Evolutionary conservation across 352 stramenopile genomes (phyloP), one percentile per base, ranked within the genome.

Genomic region (Chrysophaeum taylorii): DNA sequence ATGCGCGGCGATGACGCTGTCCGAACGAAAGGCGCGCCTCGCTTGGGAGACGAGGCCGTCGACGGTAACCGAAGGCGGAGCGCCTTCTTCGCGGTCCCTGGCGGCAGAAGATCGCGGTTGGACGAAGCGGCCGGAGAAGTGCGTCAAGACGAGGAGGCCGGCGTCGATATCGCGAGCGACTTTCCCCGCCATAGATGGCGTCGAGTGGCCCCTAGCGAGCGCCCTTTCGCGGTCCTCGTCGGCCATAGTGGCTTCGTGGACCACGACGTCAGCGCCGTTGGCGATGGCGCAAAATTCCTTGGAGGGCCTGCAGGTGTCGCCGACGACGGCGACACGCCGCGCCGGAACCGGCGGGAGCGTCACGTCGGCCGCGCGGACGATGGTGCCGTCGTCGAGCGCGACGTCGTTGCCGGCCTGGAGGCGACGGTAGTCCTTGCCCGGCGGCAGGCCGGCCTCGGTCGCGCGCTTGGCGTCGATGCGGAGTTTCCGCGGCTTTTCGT

Each of bases 101-200:
- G n/a, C n/a, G n/a, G n/a, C n/a, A n/a, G n/a, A n/a, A n/a, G 7
- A 25, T 7, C 78, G 80, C 84, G 83, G 89, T 60, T 87, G 77
- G 21, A 82, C 78, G 61, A 91, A 92, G n/a, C 85, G 84, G 57
- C 89, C 82, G 61, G 85, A 92, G 60, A 92, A 91, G 70, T 92
- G 86, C 23, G 85, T 92, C 37, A 92, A 72, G 25, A 85, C 85
- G 14, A 92, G 76, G 33, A 91, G 71, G 45, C 80, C 85, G 37
- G 86, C 84, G 48, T 90, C 88, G 77, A 89, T 83, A n/a, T 82
- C 78, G 48, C 82, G 81, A 18, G 86, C 86, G 21, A 85, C 83
- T 39, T 82, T 85, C 2, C 86, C 86, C 7, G 86, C 52, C 9
- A 16, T 12, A 14, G 5, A 25, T 2, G 7, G 27, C 33, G 52